These are phyloP conservation scores for Aphanomyces cochlioides DNA, from an alignment of 352 stramenopile species.

Conservation along the genomic window DNA sequence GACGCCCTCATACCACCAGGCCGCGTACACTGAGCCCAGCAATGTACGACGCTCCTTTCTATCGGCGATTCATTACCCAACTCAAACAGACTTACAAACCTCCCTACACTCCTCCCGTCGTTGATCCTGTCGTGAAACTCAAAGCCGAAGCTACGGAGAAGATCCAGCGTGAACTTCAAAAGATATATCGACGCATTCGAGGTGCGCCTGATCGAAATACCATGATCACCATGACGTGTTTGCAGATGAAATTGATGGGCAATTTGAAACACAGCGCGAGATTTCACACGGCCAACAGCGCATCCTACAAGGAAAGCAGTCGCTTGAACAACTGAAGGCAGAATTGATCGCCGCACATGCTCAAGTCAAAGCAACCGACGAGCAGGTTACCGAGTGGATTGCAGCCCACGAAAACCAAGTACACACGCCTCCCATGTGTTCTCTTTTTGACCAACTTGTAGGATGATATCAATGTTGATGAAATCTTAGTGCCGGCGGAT, in stretches of 20 bases:
- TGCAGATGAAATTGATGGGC: conserved; percentile 50
- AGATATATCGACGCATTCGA: conserved; percentile 74
- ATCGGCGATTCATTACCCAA: conserved; percentile 12
- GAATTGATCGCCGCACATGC: conserved; percentile 52
- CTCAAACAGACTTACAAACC: conserved; percentile 27
- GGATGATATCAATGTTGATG: conserved; percentile 71
- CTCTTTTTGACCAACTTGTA: conserved; percentile 28
- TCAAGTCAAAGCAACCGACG: conserved; percentile 56
- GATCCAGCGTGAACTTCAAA: conserved; percentile 73
- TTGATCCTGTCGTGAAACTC: conserved; percentile 50
- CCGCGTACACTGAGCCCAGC: conserved; percentile 20
- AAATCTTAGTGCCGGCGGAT: conserved; percentile 73
- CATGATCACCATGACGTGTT: background rate
- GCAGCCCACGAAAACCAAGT: conserved; percentile 74
- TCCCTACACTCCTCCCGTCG: conserved; percentile 20
- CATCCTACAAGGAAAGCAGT: conserved; percentile 69
- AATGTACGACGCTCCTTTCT: conserved; percentile 20
- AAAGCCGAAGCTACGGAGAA: conserved; percentile 77
- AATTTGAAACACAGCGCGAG: conserved; percentile 83
- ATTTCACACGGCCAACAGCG: conserved; percentile 74
- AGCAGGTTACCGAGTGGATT: conserved; percentile 59
- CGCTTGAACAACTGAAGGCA: conserved; percentile 63
- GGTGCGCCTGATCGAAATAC: conserved; percentile 32
- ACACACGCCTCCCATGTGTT: background rate
- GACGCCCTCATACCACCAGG: conserved; percentile 26